Evolutionary conservation across 148 eudicot species (phyloP).

Genomic region (Rhododendron griersonianum): DNA sequence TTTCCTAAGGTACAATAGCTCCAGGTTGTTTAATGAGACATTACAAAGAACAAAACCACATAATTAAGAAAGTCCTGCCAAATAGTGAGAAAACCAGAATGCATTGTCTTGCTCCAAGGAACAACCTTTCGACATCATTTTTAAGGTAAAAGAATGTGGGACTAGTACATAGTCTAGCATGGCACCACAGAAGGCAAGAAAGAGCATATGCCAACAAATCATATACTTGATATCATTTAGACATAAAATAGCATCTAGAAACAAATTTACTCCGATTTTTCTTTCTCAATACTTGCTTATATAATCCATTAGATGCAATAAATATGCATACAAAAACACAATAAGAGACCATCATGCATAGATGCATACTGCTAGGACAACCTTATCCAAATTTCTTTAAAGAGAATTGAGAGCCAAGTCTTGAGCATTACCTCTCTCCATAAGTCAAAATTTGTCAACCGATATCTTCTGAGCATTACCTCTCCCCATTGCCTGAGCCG

Average conservation of each 20-base stretch:
- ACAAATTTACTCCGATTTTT: not conserved
- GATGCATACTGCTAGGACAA: not conserved
- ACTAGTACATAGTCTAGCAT: not conserved
- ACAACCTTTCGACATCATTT: not conserved
- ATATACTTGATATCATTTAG: no score
- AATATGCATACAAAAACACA: not conserved
- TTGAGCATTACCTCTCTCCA: slow-evolving; percentile 67
- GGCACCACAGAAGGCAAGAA: not conserved
- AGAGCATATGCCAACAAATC: not conserved
- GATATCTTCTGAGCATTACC: slow-evolving; percentile 59
- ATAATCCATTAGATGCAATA: not conserved
- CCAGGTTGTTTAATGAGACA: not conserved
- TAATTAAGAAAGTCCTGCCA: not conserved
- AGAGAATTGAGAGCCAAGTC: not conserved
- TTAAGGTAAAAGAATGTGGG: no score
- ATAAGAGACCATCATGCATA: not conserved
- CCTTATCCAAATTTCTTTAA: not conserved
- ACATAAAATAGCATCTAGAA: slow-evolving; percentile 5
- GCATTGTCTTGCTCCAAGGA: not conserved
- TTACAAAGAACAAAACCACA: not conserved
- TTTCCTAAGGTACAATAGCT: not conserved
- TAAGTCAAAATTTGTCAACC: slow-evolving; percentile 87
- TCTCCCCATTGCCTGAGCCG: no score
- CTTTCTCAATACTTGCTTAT: not conserved
- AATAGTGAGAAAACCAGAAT: not conserved